Evolutionary conservation across 352 stramenopile species (phyloP).

Genomic region (Blastocystis sp.): DNA sequence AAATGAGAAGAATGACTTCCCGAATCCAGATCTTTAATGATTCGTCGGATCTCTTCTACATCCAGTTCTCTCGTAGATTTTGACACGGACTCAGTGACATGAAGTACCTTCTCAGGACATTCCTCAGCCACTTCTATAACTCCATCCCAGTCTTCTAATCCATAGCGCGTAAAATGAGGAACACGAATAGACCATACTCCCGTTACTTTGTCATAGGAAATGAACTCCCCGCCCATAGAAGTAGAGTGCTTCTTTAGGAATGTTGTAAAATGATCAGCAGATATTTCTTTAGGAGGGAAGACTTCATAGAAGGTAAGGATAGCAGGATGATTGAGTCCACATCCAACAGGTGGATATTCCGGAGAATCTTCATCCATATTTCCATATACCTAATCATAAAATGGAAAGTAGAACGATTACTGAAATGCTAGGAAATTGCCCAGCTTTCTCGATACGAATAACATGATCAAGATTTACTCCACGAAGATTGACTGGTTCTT

Average conservation of each 20-base stretch:
- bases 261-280: background rate
- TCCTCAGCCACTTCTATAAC: background rate
- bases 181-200: background rate
- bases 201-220: background rate
- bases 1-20: background rate
- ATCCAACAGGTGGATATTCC: background rate
- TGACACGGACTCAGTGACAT: background rate
- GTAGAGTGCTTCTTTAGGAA: background rate
- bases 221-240: background rate
- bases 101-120: background rate
- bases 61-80: background rate
- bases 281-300: background rate
- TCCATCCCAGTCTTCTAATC: background rate
- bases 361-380: background rate
- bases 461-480: background rate
- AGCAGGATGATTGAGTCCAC: constrained; percentile 17
- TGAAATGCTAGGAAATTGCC: background rate
- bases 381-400: constrained; percentile 1
- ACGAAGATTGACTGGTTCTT: constrained; percentile 28
- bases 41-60: background rate
- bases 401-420: background rate
- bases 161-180: constrained; percentile 35
- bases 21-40: background rate
- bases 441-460: background rate
- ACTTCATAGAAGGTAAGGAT: constrained; percentile 24